Evolutionary conservation across 176 grass and related monocot species (phyloP).

Genomic region (Musa itinerans): DNA sequence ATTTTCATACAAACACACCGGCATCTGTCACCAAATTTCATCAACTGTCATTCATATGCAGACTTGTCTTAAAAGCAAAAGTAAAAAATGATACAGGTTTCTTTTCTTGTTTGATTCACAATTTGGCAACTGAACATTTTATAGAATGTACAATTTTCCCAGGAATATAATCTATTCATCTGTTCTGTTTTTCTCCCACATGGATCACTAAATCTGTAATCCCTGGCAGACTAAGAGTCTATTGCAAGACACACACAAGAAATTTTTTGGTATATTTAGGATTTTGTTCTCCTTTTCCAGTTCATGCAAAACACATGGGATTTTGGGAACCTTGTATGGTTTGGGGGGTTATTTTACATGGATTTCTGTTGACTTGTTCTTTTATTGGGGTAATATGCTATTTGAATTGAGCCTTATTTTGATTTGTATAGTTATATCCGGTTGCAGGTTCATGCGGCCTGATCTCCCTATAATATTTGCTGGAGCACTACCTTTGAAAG

Average conservation of each 20-base stretch:
- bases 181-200: background rate
- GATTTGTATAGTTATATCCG: background rate
- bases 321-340: background rate
- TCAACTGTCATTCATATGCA: too few relatives aligned
- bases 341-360: background rate
- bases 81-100: too few relatives aligned
- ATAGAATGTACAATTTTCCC: background rate
- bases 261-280: background rate
- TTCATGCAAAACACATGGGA: background rate
- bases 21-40: too few relatives aligned
- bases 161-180: background rate
- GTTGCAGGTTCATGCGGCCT: slow-evolving; percentile 60
- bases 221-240: background rate
- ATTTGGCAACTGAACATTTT: too few relatives aligned
- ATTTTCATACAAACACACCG: background rate
- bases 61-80: too few relatives aligned
- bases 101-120: too few relatives aligned
- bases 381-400: background rate
- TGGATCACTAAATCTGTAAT: background rate
- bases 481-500: slow-evolving; percentile 63
- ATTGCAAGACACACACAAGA: background rate
- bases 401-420: background rate
- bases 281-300: background rate
- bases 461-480: slow-evolving; percentile 80
- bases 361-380: background rate